Percentiles rank a stretch among this genome's conserved stretches.
phyloP scores from a whole-genome alignment of 768 basidiomycete genomes.

The Exidia glandulosa region DNA sequence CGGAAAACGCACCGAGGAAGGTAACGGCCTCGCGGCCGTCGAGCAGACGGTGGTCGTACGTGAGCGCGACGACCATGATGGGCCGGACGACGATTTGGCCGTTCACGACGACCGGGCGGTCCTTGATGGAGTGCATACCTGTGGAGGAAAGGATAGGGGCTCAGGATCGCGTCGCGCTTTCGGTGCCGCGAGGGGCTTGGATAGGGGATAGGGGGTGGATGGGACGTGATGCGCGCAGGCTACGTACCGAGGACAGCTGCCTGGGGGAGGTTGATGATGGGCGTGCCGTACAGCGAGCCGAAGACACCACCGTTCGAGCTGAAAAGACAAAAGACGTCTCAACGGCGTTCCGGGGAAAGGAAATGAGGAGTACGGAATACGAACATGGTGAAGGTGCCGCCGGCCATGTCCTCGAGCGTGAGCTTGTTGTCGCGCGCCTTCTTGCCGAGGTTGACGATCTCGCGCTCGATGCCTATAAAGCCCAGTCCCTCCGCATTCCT shows the following conservation, averaged over 20 bases:
- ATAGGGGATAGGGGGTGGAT: background rate
- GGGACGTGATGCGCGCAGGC: no score
- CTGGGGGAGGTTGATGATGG: constrained; percentile 96
- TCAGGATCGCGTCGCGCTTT: no score
- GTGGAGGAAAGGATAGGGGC: background rate
- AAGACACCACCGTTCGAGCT: constrained; percentile 99
- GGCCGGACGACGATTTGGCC: constrained; percentile 95
- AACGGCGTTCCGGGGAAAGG: background rate
- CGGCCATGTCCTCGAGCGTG: constrained; percentile 96
- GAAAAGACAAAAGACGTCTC: background rate
- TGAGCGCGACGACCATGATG: constrained; percentile 89
- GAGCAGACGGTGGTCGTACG: constrained; percentile 91
- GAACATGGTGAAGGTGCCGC: constrained; percentile 97
- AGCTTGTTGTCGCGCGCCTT: constrained; percentile 93
- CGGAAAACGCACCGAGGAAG: constrained; percentile 71
- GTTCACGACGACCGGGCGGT: constrained; percentile 79
- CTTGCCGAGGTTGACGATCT: constrained; percentile 82
- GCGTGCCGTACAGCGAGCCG: constrained; percentile 94
- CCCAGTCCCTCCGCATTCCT: constrained; percentile 81
- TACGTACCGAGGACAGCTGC: constrained; percentile 75
- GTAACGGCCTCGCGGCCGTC: constrained; percentile 95
- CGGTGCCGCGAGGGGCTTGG: no score
- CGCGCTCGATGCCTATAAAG: constrained; percentile 86
- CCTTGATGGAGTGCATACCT: constrained; percentile 95
- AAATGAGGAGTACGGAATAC: constrained; percentile 20